Evolutionary conservation across 23 red algal species (phyloP), one percentile per base, ranked within the genome.

Genomic region (Rhodosorus marinus): DNA sequence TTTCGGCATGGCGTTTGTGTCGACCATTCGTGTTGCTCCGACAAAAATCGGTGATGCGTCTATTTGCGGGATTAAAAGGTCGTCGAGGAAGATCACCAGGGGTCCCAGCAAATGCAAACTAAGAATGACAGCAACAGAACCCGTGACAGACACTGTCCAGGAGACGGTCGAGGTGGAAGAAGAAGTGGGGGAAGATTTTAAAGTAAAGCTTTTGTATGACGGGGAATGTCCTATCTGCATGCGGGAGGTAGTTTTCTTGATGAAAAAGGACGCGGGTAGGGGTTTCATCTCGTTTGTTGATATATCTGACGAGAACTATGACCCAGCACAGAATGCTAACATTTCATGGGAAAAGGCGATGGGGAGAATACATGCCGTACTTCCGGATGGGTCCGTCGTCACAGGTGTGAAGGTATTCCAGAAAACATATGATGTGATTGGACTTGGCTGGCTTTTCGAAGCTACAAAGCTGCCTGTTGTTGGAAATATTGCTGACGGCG

Each of bases 401-500:
- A 20, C 22, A 3, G 67, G 70, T 35, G 49, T 93, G 38, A 48
- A 52, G 5, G 85, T 82, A 4, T 93, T 93, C 33, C 85, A 76
- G 34, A 5, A 5, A 0, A 62, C 64, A 29, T 93, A 93, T 35
- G 75, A 69, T 14, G 85, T 38, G 14, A 21, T 93, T 6, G 85
- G 85, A 1, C 56, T 93, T 7, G 85, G 85, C 21, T 76, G 60
- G 75, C 29, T 93, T 23, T 81, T 74, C 62, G 75, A 72, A 0
- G 33, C 36, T 7, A 81, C 85, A 0, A 51, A 54, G 31, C 5
- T 81, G 29, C 74, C 68, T 0, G 14, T 42, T 1, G 8, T 82
- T 7, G 61, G 59, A 25, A 35, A 43, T 19, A 6, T 70, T 1
- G 60, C 48, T 2, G 57, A 75, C 23, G 30, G 28, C 4, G 35